Evolutionary conservation across 805 yeast genomes (phyloP).

Genomic region (Candida taoyuanica): DNA sequence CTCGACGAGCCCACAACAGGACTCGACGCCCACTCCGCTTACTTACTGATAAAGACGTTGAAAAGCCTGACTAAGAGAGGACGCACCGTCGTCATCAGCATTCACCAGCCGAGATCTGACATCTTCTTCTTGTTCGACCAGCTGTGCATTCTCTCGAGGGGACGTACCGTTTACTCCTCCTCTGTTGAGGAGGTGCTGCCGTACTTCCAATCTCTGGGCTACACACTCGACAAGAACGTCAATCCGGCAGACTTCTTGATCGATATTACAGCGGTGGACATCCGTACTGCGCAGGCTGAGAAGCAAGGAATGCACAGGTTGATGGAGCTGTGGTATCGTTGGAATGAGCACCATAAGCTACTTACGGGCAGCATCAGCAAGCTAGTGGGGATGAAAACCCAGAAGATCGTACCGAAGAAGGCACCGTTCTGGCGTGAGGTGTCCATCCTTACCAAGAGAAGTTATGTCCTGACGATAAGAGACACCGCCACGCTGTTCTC

Average conservation of each 20-base stretch:
- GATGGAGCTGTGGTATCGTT: constrained; percentile 26
- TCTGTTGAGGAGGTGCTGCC: constrained; percentile 37
- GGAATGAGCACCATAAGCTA: constrained; percentile 28
- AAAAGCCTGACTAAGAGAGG: constrained; percentile 56
- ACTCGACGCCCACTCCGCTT: constrained; percentile 75
- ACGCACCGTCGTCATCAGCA: constrained; percentile 68
- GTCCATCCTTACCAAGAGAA: constrained; percentile 36
- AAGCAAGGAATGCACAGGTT: constrained; percentile 30
- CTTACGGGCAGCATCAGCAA: not conserved
- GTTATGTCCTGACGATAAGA: constrained; percentile 37
- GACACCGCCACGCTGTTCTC: constrained; percentile 39
- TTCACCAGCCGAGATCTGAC: constrained; percentile 86
- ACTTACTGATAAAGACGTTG: constrained; percentile 56
- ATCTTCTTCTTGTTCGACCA: constrained; percentile 68
- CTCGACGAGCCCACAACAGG: constrained; percentile 88
- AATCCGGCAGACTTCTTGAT: constrained; percentile 52
- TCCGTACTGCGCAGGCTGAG: constrained; percentile 35
- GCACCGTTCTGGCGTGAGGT: constrained; percentile 44
- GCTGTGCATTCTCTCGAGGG: constrained; percentile 63
- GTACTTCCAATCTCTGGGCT: constrained; percentile 44
- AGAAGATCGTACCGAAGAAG: constrained; percentile 14
- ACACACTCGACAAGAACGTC: constrained; percentile 35
- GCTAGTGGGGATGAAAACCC: not conserved
- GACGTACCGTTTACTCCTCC: constrained; percentile 41
- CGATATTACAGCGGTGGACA: constrained; percentile 46